Percentiles rank a stretch among this genome's conserved stretches.
Conservation (phyloP, 106 monocot genomes). For the Dendrobium chrysotoxum region DNA sequence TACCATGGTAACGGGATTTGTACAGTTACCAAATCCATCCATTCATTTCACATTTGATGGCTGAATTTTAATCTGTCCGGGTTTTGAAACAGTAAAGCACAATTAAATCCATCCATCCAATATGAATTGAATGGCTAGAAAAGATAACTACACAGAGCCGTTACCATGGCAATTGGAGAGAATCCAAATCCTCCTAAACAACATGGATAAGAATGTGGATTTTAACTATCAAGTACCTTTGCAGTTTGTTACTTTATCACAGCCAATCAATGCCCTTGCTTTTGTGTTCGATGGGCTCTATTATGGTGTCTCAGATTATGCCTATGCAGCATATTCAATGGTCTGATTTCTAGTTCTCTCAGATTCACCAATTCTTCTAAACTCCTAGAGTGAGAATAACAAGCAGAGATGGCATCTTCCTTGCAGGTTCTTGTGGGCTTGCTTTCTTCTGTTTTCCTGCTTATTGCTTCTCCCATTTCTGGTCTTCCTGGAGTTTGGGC, state of each 20-base stretch:
- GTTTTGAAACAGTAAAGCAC: too few species aligned
- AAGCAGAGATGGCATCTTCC: too few species aligned
- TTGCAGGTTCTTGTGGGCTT: conserved; percentile 58
- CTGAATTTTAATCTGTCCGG: too few species aligned
- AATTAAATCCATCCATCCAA: too few species aligned
- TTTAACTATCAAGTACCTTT: conserved; percentile 6
- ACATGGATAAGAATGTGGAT: background rate
- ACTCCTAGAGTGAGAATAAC: background rate
- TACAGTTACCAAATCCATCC: too few species aligned
- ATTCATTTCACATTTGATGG: too few species aligned
- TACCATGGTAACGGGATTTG: too few species aligned
- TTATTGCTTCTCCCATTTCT: conserved; percentile 43
- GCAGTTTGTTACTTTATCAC: conserved; percentile 90
- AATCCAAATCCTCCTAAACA: background rate
- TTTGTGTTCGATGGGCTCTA: conserved; percentile 96
- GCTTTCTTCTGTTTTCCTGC: conserved; percentile 50
- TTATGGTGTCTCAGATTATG: conserved; percentile 93
- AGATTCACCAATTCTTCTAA: background rate
- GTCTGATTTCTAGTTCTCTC: conserved; percentile 18
- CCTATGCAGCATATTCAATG: conserved; percentile 93
- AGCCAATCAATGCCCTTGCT: conserved; percentile 89
- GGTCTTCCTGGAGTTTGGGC: conserved; percentile 89
- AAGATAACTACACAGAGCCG: too few species aligned
- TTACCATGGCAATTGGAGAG: too few species aligned
- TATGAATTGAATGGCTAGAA: too few species aligned